Conservation (phyloP, 768 basidiomycete species). For the Rossbeevera mucosa region DNA sequence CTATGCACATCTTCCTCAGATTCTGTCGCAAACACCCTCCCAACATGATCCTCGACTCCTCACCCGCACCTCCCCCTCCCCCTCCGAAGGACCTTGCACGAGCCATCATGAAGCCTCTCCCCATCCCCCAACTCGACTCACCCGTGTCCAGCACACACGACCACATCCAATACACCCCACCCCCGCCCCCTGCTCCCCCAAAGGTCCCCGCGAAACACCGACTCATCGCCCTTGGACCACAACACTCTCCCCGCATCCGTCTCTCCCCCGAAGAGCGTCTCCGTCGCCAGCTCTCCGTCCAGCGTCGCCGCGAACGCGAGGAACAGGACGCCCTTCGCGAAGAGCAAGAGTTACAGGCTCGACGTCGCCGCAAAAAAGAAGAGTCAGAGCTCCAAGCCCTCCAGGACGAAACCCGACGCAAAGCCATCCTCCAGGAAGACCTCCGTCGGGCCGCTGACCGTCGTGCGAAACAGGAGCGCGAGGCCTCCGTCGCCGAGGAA, state of each 20-base stretch:
- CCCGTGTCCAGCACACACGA: background rate
- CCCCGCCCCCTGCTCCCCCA: conserved; percentile 4
- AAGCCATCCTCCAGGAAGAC: conserved; percentile 43
- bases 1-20: conserved; percentile 2
- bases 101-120: conserved; percentile 20
- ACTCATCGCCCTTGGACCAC: background rate
- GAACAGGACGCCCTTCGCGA: conserved; percentile 40
- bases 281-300: conserved; percentile 17
- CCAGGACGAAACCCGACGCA: conserved; percentile 40
- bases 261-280: conserved; percentile 27
- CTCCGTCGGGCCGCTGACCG: conserved; percentile 33
- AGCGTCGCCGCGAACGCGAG: conserved; percentile 31
- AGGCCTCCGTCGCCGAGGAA: conserved; percentile 46
- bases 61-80: conserved; percentile 10
- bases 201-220: conserved; percentile 1
- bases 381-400: conserved; percentile 24
- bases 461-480: conserved; percentile 35
- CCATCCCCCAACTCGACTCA: conserved; percentile 13
- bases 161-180: background rate
- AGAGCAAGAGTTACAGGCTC: conserved; percentile 42
- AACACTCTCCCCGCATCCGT: conserved; percentile 5
- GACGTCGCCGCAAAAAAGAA: conserved; percentile 15
- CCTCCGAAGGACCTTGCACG: conserved; percentile 21
- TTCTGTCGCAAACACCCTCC: conserved; percentile 17
- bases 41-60: background rate